Evolutionary conservation across 179 eudicot genomes (phyloP).

Genomic region (Heliamphora pulchella): DNA sequence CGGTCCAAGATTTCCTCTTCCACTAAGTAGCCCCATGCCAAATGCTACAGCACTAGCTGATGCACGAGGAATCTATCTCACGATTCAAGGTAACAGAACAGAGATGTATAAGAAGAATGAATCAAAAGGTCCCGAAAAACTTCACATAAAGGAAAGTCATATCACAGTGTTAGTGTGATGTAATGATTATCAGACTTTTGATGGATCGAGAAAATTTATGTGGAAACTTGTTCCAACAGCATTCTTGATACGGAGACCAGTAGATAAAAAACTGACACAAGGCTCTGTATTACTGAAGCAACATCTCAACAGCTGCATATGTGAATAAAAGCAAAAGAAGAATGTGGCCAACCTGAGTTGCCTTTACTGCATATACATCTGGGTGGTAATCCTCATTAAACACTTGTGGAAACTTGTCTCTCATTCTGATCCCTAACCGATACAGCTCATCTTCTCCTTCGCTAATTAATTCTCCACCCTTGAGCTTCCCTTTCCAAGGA

Average conservation of each 20-base stretch:
- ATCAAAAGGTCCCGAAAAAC: neutral
- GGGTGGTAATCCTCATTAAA: slow-evolving; percentile 70
- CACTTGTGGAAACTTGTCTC: slow-evolving; percentile 58
- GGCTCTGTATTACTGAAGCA: neutral
- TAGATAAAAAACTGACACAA: no score
- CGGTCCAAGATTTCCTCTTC: slow-evolving; percentile 77
- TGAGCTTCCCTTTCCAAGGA: slow-evolving; percentile 82
- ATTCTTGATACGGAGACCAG: neutral
- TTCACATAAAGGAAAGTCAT: neutral
- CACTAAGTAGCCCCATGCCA: slow-evolving; percentile 88
- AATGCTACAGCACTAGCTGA: slow-evolving; percentile 98
- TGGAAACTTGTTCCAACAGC: neutral
- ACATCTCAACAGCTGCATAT: neutral
- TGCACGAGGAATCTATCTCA: slow-evolving; percentile 76
- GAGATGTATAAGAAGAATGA: neutral
- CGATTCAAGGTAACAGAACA: neutral
- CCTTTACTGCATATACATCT: slow-evolving; percentile 66
- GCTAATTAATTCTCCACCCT: slow-evolving; percentile 71
- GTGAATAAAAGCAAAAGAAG: neutral
- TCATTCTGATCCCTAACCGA: slow-evolving; percentile 65
- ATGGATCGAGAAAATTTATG: neutral
- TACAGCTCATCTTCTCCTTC: slow-evolving; percentile 86
- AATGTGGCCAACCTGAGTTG: slow-evolving; percentile 50
- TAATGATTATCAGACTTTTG: neutral
- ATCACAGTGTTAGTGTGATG: neutral